phyloP scores from a whole-genome alignment of 148 eudicot species.

The Arbutus unedo region DNA sequence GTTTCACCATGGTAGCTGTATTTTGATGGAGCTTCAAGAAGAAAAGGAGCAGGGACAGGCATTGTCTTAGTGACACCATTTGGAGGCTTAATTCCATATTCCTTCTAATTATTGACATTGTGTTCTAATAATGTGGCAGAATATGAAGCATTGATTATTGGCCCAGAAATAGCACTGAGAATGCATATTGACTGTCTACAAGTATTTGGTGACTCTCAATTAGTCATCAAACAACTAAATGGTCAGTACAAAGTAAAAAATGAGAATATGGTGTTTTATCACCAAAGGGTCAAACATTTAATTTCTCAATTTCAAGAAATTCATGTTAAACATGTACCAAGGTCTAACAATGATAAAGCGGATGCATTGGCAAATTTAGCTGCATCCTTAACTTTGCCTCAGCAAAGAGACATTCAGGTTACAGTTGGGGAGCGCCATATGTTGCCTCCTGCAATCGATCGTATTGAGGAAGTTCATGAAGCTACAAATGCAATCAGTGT shows the following conservation, averaged over 20 bases:
- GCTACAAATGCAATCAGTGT: not conserved
- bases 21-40: too few species aligned
- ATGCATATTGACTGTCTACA: not conserved
- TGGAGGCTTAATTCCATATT: too few species aligned
- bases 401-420: not conserved
- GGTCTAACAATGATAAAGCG: not conserved
- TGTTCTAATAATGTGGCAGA: too few species aligned
- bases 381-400: not conserved
- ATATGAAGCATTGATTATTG: not conserved
- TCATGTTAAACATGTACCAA: not conserved
- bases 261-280: too few species aligned
- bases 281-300: too few species aligned
- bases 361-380: constrained; percentile 2
- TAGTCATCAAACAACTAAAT: too few species aligned
- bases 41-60: too few species aligned
- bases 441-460: not conserved
- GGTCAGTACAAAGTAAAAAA: too few species aligned
- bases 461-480: not conserved
- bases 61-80: too few species aligned
- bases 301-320: not conserved
- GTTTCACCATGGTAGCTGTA: too few species aligned
- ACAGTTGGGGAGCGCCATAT: constrained; percentile 7
- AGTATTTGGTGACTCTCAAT: not conserved
- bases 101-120: too few species aligned
- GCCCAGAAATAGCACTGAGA: not conserved